These are phyloP conservation scores for Platanthera zijinensis DNA, from an alignment of 106 monocot genomes.

Conservation along the genomic window DNA sequence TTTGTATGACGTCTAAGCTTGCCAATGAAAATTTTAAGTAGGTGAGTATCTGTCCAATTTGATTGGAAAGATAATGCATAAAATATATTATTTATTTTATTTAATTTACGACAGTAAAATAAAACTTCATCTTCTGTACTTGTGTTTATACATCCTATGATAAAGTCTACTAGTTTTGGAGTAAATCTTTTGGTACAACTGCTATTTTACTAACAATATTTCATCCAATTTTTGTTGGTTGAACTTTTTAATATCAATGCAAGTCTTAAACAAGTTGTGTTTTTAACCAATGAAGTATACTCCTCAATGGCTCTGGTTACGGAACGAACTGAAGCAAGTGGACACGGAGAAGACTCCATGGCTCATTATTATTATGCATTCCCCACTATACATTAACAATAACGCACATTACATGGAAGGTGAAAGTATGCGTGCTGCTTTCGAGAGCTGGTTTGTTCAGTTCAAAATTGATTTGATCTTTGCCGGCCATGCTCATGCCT, in stretches of 20 bases:
- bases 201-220: background rate
- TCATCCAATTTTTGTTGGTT: background rate
- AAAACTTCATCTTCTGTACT: background rate
- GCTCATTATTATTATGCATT: slow-evolving; percentile 96
- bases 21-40: no score
- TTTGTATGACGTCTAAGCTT: no score
- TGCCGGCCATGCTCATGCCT: slow-evolving; percentile 95
- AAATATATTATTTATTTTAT: no score
- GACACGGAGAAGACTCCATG: slow-evolving; percentile 91
- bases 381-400: slow-evolving; percentile 88
- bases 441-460: slow-evolving; percentile 80
- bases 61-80: no score
- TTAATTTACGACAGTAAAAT: no score
- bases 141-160: background rate
- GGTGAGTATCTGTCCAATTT: no score
- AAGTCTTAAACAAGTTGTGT: slow-evolving; percentile 9
- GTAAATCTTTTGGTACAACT: background rate
- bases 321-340: slow-evolving; percentile 52
- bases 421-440: slow-evolving; percentile 84
- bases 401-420: slow-evolving; percentile 95
- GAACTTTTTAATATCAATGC: background rate
- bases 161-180: background rate
- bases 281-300: slow-evolving; percentile 67
- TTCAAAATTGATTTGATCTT: slow-evolving; percentile 87
- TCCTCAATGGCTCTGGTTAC: slow-evolving; percentile 88